phyloP scores from a whole-genome alignment of 2,329 filamentous ascomycete genomes.

The Volutella citrinella region DNA sequence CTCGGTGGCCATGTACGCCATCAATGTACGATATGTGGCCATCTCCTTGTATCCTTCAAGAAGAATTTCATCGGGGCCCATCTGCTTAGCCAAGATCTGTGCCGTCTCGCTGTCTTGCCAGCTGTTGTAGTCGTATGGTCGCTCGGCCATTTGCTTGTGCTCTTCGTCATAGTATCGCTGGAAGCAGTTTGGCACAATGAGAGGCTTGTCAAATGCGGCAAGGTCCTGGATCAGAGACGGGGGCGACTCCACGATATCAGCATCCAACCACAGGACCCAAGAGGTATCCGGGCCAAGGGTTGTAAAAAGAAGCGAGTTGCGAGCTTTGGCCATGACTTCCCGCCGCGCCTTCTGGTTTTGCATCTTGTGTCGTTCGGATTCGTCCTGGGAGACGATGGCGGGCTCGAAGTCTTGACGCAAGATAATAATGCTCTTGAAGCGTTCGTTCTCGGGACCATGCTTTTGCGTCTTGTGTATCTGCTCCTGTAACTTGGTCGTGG shows the following conservation, averaged over 20 bases:
- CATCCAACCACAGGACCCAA: slow-evolving; percentile 96
- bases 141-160: slow-evolving; percentile 67
- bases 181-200: slow-evolving; percentile 94
- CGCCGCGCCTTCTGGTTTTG: slow-evolving; percentile 82
- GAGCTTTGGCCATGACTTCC: slow-evolving; percentile 86
- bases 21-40: slow-evolving; percentile 85
- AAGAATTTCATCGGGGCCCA: slow-evolving; percentile 90
- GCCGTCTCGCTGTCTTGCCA: slow-evolving; percentile 90
- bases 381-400: slow-evolving; percentile 74
- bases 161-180: slow-evolving; percentile 75
- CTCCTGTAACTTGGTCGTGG: slow-evolving; percentile 77
- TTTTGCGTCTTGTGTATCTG: slow-evolving; percentile 84
- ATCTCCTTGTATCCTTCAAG: slow-evolving; percentile 92
- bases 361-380: slow-evolving; percentile 88
- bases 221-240: slow-evolving; percentile 85
- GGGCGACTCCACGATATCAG: slow-evolving; percentile 88
- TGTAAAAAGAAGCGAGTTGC: slow-evolving; percentile 93
- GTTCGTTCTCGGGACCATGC: slow-evolving; percentile 67
- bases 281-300: slow-evolving; percentile 87
- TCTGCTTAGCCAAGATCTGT: slow-evolving; percentile 68
- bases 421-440: slow-evolving; percentile 92
- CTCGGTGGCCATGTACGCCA: slow-evolving; percentile 74
- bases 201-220: slow-evolving; percentile 79
- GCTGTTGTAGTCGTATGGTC: slow-evolving; percentile 95
- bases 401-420: slow-evolving; percentile 92